phyloP scores from a whole-genome alignment of 805 yeast species.

The Lipomyces chichibuensis region DNA sequence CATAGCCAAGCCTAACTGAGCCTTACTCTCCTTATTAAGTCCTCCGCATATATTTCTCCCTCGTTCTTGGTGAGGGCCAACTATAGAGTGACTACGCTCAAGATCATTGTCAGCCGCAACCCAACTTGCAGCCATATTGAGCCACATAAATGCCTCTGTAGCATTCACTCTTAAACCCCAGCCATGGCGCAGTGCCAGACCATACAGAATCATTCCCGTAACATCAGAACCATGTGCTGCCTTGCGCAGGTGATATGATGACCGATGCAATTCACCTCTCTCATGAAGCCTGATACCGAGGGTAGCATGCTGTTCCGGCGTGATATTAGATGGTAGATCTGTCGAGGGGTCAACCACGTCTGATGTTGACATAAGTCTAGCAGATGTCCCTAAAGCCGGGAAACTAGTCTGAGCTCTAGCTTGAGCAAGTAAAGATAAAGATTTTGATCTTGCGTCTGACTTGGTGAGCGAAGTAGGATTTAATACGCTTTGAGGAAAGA shows the following conservation, averaged over 20 bases:
- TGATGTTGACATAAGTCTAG: neutral
- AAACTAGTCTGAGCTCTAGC: neutral
- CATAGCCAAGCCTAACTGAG: constrained; percentile 48
- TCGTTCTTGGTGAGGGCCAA: neutral
- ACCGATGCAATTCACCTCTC: constrained; percentile 65
- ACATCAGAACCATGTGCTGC: constrained; percentile 65
- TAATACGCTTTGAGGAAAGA: neutral
- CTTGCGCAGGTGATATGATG: constrained; percentile 66
- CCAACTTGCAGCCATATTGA: constrained; percentile 53
- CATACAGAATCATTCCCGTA: constrained; percentile 71
- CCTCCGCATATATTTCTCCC: neutral
- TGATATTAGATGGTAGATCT: constrained; percentile 4
- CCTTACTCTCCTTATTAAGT: constrained; percentile 6
- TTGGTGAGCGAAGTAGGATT: neutral
- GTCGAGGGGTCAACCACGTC: neutral
- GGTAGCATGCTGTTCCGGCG: constrained; percentile 23
- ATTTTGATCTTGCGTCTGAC: neutral
- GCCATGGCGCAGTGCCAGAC: constrained; percentile 66
- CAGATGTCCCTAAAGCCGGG: neutral
- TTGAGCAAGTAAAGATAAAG: neutral
- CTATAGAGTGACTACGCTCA: neutral
- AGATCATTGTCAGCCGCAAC: constrained; percentile 13
- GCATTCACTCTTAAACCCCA: constrained; percentile 67
- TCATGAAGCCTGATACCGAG: constrained; percentile 50
- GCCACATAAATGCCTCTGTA: constrained; percentile 60